phyloP scores from a whole-genome alignment of 2,329 filamentous ascomycete species.

The Verticillium tricorpus region DNA sequence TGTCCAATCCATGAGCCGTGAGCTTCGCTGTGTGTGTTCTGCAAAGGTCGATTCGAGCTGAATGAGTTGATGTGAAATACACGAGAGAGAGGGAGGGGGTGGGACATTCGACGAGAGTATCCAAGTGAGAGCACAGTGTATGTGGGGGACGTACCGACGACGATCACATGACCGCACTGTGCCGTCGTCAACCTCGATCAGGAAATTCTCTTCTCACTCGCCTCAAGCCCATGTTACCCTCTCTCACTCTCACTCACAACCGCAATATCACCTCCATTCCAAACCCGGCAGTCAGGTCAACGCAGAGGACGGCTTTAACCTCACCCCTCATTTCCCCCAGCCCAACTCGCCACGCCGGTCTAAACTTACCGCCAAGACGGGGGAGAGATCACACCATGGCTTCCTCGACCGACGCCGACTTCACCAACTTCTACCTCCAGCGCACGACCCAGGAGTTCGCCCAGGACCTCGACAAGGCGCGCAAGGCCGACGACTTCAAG shows the following conservation, averaged over 20 bases:
- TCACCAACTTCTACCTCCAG: constrained; percentile 65
- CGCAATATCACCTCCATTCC: neutral
- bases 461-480: constrained; percentile 68
- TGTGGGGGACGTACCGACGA: too few relatives aligned
- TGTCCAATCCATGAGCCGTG: too few relatives aligned
- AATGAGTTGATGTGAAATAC: too few relatives aligned
- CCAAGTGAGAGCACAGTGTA: too few relatives aligned
- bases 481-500: constrained; percentile 66
- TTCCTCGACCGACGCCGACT: constrained; percentile 29
- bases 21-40: too few relatives aligned
- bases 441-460: constrained; percentile 66
- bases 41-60: too few relatives aligned
- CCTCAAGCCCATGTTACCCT: constrained; percentile 6
- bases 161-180: neutral
- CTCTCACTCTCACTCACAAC: neutral
- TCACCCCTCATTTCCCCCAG: too few relatives aligned
- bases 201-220: neutral
- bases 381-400: neutral
- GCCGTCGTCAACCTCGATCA: neutral
- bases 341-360: too few relatives aligned
- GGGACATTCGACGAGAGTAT: too few relatives aligned
- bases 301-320: constrained; percentile 8
- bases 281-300: constrained; percentile 6
- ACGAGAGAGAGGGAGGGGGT: too few relatives aligned
- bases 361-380: too few relatives aligned